Evolutionary conservation across 768 basidiomycete genomes (phyloP).

Genomic region (Suillus spraguei): DNA sequence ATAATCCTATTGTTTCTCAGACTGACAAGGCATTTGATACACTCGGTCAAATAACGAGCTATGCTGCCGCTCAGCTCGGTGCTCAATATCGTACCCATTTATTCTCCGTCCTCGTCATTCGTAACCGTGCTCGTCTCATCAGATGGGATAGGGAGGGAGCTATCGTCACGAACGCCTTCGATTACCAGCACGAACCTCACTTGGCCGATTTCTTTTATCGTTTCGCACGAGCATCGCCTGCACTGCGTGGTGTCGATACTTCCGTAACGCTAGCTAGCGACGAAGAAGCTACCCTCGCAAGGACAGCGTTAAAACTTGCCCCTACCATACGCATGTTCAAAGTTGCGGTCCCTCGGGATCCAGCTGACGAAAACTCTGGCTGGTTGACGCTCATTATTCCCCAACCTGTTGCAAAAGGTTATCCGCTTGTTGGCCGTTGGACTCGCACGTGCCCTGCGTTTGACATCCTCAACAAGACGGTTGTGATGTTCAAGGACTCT

Average conservation of each 20-base stretch:
- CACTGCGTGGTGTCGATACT: constrained; percentile 25
- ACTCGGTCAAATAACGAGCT: constrained; percentile 22
- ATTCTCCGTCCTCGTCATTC: constrained; percentile 20
- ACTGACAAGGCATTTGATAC: constrained; percentile 10
- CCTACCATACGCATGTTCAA: background rate
- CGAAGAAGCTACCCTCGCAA: constrained; percentile 7
- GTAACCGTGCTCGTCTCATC: constrained; percentile 14
- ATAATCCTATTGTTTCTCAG: background rate
- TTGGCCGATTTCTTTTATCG: constrained; percentile 27
- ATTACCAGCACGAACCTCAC: constrained; percentile 20
- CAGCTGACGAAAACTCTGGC: background rate
- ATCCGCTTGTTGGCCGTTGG: background rate
- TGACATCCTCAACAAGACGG: background rate
- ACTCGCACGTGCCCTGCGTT: constrained; percentile 5
- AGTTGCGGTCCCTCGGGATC: background rate
- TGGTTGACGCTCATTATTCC: background rate
- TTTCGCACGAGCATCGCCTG: constrained; percentile 20
- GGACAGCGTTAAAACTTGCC: constrained; percentile 4
- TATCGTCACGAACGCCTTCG: constrained; percentile 20
- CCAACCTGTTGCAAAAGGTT: background rate
- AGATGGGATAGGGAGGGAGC: constrained; percentile 20
- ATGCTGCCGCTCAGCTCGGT: constrained; percentile 19
- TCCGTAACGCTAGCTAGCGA: constrained; percentile 19
- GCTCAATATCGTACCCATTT: constrained; percentile 22
- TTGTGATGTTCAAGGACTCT: constrained; percentile 12